Evolutionary conservation across 2,329 filamentous ascomycete genomes (phyloP).

Genomic region (Phyllosticta citriasiana): DNA sequence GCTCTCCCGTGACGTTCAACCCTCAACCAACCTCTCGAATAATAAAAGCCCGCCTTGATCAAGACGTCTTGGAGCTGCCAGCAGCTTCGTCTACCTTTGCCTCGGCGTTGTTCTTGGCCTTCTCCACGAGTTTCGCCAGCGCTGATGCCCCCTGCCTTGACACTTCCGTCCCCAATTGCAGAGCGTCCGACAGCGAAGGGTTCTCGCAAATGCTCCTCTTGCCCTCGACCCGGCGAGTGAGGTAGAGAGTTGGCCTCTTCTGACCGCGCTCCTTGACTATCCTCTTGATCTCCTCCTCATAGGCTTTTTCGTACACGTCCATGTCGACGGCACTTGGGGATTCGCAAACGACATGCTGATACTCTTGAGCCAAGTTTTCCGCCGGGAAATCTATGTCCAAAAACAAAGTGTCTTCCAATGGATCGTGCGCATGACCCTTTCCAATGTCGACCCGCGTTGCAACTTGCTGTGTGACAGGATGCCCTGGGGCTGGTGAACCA

Average conservation of each 20-base stretch:
- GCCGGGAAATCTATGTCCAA: slow-evolving; percentile 65
- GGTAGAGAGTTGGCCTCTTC: slow-evolving; percentile 46
- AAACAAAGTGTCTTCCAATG: slow-evolving; percentile 55
- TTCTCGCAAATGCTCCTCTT: slow-evolving; percentile 27
- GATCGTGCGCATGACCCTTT: slow-evolving; percentile 54
- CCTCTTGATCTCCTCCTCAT: slow-evolving; percentile 68
- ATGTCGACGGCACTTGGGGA: slow-evolving; percentile 77
- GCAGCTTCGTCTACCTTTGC: neutral
- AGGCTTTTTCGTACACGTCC: slow-evolving; percentile 81
- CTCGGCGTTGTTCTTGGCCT: slow-evolving; percentile 18
- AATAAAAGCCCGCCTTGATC: neutral
- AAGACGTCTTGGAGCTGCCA: neutral
- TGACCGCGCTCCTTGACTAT: slow-evolving; percentile 46
- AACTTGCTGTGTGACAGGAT: neutral
- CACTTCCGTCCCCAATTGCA: slow-evolving; percentile 20
- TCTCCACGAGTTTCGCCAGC: slow-evolving; percentile 22
- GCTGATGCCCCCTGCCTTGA: slow-evolving; percentile 24
- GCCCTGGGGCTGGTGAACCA: neutral
- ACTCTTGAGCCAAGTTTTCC: slow-evolving; percentile 23
- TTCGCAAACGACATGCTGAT: slow-evolving; percentile 57
- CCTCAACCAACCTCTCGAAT: neutral
- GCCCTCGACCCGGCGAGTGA: slow-evolving; percentile 40
- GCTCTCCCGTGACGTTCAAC: neutral
- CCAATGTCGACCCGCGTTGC: slow-evolving; percentile 13
- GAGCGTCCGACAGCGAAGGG: slow-evolving; percentile 19